phyloP scores from a whole-genome alignment of 2,329 filamentous ascomycete species.

The Penicillium sp. region DNA sequence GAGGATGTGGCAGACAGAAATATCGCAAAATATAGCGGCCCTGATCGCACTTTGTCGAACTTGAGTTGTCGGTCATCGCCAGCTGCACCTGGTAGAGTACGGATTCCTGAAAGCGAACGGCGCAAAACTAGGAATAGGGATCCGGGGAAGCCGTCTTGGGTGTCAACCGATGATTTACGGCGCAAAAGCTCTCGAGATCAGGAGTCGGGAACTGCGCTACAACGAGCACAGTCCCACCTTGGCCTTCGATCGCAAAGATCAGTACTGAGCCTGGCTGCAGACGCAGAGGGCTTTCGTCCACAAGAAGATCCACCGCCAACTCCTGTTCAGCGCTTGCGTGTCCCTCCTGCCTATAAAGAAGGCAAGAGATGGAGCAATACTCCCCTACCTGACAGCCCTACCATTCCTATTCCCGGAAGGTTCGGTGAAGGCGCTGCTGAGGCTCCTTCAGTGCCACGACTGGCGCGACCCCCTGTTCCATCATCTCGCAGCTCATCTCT shows the following conservation, averaged over 20 bases:
- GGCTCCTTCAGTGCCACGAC: constrained; percentile 8
- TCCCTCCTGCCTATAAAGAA: constrained; percentile 34
- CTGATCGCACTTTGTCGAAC: constrained; percentile 22
- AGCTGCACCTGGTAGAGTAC: constrained; percentile 19
- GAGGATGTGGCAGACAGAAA: constrained; percentile 45
- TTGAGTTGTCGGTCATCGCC: constrained; percentile 21
- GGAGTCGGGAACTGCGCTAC: constrained; percentile 3
- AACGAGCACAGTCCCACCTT: constrained; percentile 4
- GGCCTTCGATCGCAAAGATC: constrained; percentile 32
- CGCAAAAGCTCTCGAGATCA: constrained; percentile 9
- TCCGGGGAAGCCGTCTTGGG: constrained; percentile 18
- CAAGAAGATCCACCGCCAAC: constrained; percentile 13
- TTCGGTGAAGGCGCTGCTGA: constrained; percentile 8
- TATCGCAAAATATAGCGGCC: constrained; percentile 28
- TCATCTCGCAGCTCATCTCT: constrained; percentile 14
- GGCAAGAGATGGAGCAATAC: constrained; percentile 32
- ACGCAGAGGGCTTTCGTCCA: constrained; percentile 9
- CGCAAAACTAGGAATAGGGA: constrained; percentile 11
- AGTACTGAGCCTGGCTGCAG: constrained; percentile 30
- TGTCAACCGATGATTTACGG: constrained; percentile 26
- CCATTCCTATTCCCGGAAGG: constrained; percentile 26
- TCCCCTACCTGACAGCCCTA: constrained; percentile 36
- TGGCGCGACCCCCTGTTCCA: constrained; percentile 14
- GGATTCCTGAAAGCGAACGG: constrained; percentile 13
- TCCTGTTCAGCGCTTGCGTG: constrained; percentile 25